Conservation (phyloP, 345 rosid genomes). For the Boechera divaricarpa region DNA sequence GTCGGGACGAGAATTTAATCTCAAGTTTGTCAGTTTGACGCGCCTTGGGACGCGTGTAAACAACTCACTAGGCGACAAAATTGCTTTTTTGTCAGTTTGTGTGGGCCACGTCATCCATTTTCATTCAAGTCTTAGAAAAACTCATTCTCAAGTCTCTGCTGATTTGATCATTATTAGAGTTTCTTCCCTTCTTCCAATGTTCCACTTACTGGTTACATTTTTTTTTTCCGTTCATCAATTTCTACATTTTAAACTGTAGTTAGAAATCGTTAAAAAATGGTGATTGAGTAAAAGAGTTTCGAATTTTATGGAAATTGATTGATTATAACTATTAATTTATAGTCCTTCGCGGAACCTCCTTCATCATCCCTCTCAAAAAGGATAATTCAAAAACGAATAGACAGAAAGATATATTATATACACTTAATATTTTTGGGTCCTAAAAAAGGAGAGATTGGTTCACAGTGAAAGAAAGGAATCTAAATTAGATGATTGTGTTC, state of each 20-base stretch:
- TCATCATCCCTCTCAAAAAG: not conserved
- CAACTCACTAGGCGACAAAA: conserved; percentile 34
- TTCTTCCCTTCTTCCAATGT: not conserved
- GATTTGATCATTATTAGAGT: conserved; percentile 29
- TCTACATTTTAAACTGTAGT: not conserved
- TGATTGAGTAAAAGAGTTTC: not conserved
- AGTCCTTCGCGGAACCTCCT: conserved; percentile 1
- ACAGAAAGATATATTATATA: conserved; percentile 8
- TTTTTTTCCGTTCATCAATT: not conserved
- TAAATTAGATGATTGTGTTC: conserved; percentile 48
- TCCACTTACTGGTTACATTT: not conserved
- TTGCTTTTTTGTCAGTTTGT: conserved; percentile 42
- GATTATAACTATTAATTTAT: not conserved
- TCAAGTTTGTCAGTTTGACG: conserved; percentile 33
- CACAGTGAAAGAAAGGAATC: conserved; percentile 71
- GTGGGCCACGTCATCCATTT: conserved; percentile 35
- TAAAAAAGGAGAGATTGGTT: conserved; percentile 47
- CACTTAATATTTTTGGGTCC: not conserved
- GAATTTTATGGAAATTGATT: not conserved
- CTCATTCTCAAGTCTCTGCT: conserved; percentile 24
- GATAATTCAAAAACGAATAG: conserved; percentile 26
- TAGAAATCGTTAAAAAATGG: not conserved
- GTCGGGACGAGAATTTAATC: conserved; percentile 41
- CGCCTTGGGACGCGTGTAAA: conserved; percentile 30
- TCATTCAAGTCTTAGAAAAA: conserved; percentile 8